A percentile compares a stretch with the other conserved stretches of the same genome.
Conservation (phyloP, 495 filamentous ascomycete genomes). For the Podospora pseudopauciseta region DNA sequence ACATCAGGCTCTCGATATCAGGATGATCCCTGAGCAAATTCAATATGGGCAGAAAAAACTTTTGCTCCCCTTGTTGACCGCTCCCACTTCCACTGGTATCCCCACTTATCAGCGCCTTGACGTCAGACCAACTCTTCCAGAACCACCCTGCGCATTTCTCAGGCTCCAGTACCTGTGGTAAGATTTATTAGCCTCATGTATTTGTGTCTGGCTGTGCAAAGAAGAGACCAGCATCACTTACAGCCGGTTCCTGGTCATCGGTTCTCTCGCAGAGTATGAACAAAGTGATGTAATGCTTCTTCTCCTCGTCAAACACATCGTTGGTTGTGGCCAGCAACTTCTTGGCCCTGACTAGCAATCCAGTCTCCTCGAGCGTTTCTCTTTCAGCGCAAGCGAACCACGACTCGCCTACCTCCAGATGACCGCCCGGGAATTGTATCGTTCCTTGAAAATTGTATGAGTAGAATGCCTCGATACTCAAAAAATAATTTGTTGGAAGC, state of each 20-base stretch:
- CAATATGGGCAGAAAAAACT: constrained; percentile 54
- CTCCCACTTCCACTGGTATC: neutral
- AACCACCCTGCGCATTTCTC: constrained; percentile 64
- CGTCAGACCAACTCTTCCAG: constrained; percentile 54
- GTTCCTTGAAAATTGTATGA: constrained; percentile 38
- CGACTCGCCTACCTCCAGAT: constrained; percentile 62
- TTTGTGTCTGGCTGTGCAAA: neutral
- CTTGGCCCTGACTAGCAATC: constrained; percentile 46
- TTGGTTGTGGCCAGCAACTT: constrained; percentile 56
- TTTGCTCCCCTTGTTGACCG: constrained; percentile 29
- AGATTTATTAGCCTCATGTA: neutral
- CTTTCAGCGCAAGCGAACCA: constrained; percentile 56
- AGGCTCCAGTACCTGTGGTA: constrained; percentile 52
- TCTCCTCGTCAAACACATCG: constrained; percentile 48
- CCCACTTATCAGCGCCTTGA: constrained; percentile 28
- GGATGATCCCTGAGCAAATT: constrained; percentile 52
- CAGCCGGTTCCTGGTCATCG: constrained; percentile 49
- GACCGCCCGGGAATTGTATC: constrained; percentile 64
- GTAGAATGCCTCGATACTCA: neutral
- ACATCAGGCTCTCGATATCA: constrained; percentile 18
- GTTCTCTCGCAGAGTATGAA: constrained; percentile 50
- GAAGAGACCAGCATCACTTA: constrained; percentile 30
- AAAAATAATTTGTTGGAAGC: neutral
- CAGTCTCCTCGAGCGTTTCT: constrained; percentile 68
- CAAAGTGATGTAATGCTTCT: constrained; percentile 64